These are phyloP conservation scores for Voacanga thouarsii DNA, from an alignment of 257 asterid species.

Conservation along the genomic window DNA sequence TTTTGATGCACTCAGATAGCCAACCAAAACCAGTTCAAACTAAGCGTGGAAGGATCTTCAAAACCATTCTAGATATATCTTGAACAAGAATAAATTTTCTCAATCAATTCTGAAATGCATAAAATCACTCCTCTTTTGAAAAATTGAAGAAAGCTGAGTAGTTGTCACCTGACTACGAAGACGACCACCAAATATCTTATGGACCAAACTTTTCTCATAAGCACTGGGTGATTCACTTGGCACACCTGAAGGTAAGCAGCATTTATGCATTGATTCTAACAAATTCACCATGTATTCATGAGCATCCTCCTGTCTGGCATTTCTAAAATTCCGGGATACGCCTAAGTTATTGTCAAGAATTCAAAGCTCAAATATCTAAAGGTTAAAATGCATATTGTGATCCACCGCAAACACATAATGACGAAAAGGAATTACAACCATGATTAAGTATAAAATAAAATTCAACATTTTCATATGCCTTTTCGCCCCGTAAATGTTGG, in stretches of 20 bases:
- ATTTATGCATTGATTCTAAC: slow-evolving; percentile 94
- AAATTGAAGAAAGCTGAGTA: not conserved
- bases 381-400: not conserved
- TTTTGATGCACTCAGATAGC: not conserved
- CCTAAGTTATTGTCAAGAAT: slow-evolving; percentile 60
- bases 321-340: slow-evolving; percentile 87
- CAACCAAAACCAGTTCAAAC: not conserved
- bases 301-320: slow-evolving; percentile 95
- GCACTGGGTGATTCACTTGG: slow-evolving; percentile 93
- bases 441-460: not conserved
- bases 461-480: not conserved
- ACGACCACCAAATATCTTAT: slow-evolving; percentile 93
- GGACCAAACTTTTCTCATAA: slow-evolving; percentile 94
- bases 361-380: slow-evolving; percentile 4
- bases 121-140: not conserved
- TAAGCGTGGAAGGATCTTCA: not conserved
- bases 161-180: slow-evolving; percentile 81
- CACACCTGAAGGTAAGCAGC: slow-evolving; percentile 96
- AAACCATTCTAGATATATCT: not conserved
- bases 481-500: not conserved
- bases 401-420: not conserved
- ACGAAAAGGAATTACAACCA: too few species aligned
- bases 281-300: slow-evolving; percentile 97
- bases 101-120: slow-evolving; percentile 6
- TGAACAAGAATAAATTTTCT: not conserved